Evolutionary conservation across 257 asterid species (phyloP).

Genomic region (Solanum clarkiae): DNA sequence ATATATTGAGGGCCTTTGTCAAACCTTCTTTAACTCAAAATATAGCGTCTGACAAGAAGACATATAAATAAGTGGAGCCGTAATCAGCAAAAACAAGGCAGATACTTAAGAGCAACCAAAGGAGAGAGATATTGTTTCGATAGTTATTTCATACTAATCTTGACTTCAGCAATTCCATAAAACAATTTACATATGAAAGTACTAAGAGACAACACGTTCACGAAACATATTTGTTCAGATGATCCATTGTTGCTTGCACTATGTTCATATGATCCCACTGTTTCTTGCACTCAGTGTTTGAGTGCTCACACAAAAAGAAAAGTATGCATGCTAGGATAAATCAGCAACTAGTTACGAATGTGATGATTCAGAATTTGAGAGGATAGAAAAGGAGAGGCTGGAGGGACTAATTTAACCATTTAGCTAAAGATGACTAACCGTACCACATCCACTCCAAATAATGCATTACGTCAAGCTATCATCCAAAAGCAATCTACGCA

Average conservation of each 20-base stretch:
- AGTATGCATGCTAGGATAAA: not conserved
- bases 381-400: not conserved
- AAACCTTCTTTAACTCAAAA: not conserved
- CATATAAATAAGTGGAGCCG: not conserved
- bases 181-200: not conserved
- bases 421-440: not conserved
- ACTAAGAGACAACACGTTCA: not conserved
- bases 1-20: not conserved
- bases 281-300: not conserved
- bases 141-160: not conserved
- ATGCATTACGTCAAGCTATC: not conserved
- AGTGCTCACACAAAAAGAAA: not conserved
- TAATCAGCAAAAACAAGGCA: not conserved
- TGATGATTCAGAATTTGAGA: not conserved
- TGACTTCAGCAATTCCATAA: not conserved
- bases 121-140: not conserved
- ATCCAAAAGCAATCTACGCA: not conserved
- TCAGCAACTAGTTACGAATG: not conserved
- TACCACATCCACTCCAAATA: not conserved
- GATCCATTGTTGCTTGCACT: not conserved
- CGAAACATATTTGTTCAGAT: not conserved
- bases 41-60: not conserved
- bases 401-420: not conserved
- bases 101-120: not conserved
- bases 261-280: not conserved